Evolutionary conservation across 768 basidiomycete species (phyloP).

Genomic region (Leccinum arenicola): DNA sequence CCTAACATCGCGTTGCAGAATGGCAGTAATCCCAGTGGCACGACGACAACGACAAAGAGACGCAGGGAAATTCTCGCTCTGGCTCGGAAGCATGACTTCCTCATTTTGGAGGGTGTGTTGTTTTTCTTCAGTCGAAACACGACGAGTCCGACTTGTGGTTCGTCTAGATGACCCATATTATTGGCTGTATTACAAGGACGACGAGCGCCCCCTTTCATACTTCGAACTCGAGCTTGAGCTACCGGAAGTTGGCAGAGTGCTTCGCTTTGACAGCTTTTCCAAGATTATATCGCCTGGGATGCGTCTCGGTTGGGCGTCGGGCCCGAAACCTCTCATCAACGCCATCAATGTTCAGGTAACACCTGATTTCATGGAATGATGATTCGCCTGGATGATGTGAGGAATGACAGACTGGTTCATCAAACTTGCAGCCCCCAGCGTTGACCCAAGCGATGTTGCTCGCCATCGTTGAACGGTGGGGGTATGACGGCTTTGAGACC

Average conservation of each 20-base stretch:
- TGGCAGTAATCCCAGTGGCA: slow-evolving; percentile 79
- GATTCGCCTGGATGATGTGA: not conserved
- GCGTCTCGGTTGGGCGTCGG: no score
- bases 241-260: slow-evolving; percentile 33
- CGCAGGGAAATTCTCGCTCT: slow-evolving; percentile 62
- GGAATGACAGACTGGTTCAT: slow-evolving; percentile 51
- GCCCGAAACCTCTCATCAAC: no score
- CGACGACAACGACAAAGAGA: slow-evolving; percentile 60
- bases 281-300: slow-evolving; percentile 26
- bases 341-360: no score
- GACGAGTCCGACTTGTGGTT: slow-evolving; percentile 13
- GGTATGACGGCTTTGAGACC: slow-evolving; percentile 61
- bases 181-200: slow-evolving; percentile 62
- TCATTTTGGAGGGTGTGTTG: slow-evolving; percentile 69
- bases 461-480: slow-evolving; percentile 60
- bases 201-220: slow-evolving; percentile 36
- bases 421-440: slow-evolving; percentile 60
- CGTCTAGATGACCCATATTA: slow-evolving; percentile 64
- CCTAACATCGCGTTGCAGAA: slow-evolving; percentile 41
- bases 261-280: slow-evolving; percentile 82
- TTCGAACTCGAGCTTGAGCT: not conserved
- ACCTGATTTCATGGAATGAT: no score
- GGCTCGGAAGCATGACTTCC: slow-evolving; percentile 62
- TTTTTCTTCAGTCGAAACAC: not conserved
- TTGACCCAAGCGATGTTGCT: slow-evolving; percentile 55